Percentiles rank a stretch among this genome's conserved stretches.
Conservation (phyloP, 345 rosid species). For the Syzygium jambos region DNA sequence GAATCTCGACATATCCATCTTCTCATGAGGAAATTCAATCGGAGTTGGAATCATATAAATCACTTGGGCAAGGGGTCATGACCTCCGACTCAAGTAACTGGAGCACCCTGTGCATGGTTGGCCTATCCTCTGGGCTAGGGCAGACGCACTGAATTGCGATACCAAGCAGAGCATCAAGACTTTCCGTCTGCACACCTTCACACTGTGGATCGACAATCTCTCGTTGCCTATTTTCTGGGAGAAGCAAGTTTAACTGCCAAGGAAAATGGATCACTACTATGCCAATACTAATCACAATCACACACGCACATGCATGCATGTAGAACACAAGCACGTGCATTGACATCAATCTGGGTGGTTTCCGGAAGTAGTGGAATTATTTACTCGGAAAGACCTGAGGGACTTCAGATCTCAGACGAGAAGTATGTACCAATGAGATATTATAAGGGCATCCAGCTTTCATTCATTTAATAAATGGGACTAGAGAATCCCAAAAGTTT, state of each 20-base stretch:
- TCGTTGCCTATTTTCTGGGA: constrained; percentile 53
- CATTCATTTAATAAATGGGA: not conserved
- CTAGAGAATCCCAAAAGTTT: not conserved
- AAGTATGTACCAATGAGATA: not conserved
- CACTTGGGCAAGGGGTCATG: constrained; percentile 99
- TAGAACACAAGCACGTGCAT: not conserved
- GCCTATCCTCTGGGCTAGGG: constrained; percentile 77
- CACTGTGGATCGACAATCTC: constrained; percentile 70
- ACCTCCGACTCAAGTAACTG: constrained; percentile 93
- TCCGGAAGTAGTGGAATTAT: not conserved
- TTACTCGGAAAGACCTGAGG: not conserved
- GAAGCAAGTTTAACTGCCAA: constrained; percentile 79
- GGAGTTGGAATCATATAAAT: constrained; percentile 85
- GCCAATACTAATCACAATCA: not conserved
- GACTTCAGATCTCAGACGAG: not conserved
- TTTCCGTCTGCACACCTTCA: constrained; percentile 68
- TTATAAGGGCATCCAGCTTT: not conserved
- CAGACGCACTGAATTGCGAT: constrained; percentile 80
- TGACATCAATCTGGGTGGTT: not conserved
- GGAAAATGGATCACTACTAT: not conserved
- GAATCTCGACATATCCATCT: not conserved
- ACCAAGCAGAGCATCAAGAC: constrained; percentile 74
- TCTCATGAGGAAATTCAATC: constrained; percentile 29
- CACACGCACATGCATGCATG: not conserved
- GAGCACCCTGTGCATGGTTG: constrained; percentile 93